These are phyloP conservation scores for Albizia julibrissin DNA, from an alignment of 306 rosid species.

Conservation along the genomic window DNA sequence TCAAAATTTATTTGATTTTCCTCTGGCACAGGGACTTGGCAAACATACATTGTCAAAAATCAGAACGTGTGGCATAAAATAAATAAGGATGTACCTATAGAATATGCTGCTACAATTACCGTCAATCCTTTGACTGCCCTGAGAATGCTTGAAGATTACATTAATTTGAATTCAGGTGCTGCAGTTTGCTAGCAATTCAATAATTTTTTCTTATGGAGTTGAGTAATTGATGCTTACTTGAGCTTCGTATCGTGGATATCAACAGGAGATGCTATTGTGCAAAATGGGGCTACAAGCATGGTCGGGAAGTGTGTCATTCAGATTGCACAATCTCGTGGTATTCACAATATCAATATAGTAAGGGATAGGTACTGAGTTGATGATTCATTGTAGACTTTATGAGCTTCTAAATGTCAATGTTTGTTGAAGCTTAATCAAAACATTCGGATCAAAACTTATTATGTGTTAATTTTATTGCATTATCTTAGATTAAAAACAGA, in stretches of 20 bases:
- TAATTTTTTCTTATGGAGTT: neutral
- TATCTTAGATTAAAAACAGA: neutral
- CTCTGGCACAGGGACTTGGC: conserved; percentile 80
- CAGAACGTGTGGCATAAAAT: conserved; percentile 79
- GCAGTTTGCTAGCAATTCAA: neutral
- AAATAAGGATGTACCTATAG: conserved; percentile 68
- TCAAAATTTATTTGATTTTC: neutral
- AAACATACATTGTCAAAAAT: conserved; percentile 79
- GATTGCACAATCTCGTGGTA: conserved; percentile 72
- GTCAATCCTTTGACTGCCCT: conserved; percentile 92
- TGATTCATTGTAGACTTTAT: conserved; percentile 23
- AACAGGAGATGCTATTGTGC: conserved; percentile 86
- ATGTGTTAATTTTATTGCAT: neutral
- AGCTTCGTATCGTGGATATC: conserved; percentile 26
- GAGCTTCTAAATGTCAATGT: conserved; percentile 20
- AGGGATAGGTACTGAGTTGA: conserved; percentile 74
- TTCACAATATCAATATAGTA: conserved; percentile 71
- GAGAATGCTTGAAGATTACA: conserved; percentile 81
- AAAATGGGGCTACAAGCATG: conserved; percentile 97
- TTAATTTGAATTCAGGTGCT: conserved; percentile 68
- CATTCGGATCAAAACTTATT: neutral
- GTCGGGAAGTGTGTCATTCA: conserved; percentile 97
- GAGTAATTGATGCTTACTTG: neutral
- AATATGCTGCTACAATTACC: conserved; percentile 86
- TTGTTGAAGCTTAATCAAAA: neutral